Conservation (phyloP, 345 rosid genomes). For the Sonneratia alba region DNA sequence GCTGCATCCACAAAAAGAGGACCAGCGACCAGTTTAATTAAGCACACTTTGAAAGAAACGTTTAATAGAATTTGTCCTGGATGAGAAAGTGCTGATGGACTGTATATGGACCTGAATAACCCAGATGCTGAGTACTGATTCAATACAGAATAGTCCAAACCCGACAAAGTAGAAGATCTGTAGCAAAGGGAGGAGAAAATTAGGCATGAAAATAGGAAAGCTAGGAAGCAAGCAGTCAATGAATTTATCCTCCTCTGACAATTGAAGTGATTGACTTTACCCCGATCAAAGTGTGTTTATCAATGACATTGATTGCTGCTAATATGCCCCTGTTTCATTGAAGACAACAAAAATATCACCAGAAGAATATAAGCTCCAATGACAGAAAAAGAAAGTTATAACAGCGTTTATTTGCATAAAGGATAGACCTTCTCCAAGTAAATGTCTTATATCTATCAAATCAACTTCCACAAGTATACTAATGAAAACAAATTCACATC, state of each 20-base stretch:
- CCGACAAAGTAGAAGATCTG: slow-evolving; percentile 90
- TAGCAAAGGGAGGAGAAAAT: not conserved
- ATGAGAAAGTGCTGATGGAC: not conserved
- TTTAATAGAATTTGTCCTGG: not conserved
- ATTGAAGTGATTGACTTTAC: slow-evolving; percentile 31
- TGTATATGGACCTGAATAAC: slow-evolving; percentile 61
- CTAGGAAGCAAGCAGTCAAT: not conserved
- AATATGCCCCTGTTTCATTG: slow-evolving; percentile 61
- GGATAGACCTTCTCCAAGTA: not conserved
- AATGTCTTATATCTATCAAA: not conserved
- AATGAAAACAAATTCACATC: not conserved
- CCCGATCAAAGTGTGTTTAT: slow-evolving; percentile 41
- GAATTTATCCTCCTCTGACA: not conserved
- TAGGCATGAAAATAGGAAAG: not conserved
- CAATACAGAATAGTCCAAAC: slow-evolving; percentile 60
- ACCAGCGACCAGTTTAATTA: not conserved
- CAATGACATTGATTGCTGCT: slow-evolving; percentile 66
- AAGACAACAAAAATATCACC: not conserved
- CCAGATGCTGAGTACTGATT: slow-evolving; percentile 77
- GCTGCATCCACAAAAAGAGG: slow-evolving; percentile 29
- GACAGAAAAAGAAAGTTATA: not conserved
- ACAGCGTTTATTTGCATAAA: not conserved
- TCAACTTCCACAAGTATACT: not conserved
- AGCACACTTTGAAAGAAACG: not conserved
- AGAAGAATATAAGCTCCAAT: not conserved